Evolutionary conservation across 2,329 filamentous ascomycete species (phyloP).

Genomic region (Hymenoscyphus scutula): DNA sequence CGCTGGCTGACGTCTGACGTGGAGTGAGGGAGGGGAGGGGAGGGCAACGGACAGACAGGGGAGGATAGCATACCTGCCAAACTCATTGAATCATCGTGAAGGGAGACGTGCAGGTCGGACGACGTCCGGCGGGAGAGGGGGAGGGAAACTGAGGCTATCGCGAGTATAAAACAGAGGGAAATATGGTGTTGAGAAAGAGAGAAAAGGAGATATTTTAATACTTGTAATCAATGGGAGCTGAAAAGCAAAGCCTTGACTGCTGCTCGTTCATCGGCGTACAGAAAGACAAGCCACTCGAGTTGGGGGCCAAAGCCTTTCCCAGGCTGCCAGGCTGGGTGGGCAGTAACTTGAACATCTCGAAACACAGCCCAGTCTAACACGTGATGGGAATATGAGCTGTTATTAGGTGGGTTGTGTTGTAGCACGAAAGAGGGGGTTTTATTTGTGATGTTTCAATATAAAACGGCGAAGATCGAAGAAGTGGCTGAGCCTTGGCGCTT

Average conservation of each 20-base stretch:
- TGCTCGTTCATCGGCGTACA: background rate
- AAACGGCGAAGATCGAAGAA: background rate
- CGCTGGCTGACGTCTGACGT: slow-evolving; percentile 3
- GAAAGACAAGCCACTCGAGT: background rate
- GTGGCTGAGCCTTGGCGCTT: no score
- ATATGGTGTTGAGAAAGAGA: background rate
- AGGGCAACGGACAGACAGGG: background rate
- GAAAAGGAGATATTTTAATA: background rate
- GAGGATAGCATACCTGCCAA: slow-evolving; percentile 7
- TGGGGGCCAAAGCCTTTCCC: background rate
- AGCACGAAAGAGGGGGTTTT: background rate
- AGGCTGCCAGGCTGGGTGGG: background rate
- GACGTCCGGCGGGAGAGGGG: background rate
- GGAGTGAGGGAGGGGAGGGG: background rate
- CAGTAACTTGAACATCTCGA: background rate
- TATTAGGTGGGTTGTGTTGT: background rate
- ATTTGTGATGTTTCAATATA: background rate
- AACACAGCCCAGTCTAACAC: background rate
- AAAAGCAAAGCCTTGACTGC: background rate
- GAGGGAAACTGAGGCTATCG: background rate
- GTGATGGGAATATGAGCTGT: background rate
- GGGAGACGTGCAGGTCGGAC: background rate
- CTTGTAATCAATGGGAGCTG: background rate
- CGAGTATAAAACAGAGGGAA: background rate
- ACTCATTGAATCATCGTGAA: slow-evolving; percentile 1